Evolutionary conservation across 495 filamentous ascomycete species (phyloP).

Genomic region (Neurospora discreta): DNA sequence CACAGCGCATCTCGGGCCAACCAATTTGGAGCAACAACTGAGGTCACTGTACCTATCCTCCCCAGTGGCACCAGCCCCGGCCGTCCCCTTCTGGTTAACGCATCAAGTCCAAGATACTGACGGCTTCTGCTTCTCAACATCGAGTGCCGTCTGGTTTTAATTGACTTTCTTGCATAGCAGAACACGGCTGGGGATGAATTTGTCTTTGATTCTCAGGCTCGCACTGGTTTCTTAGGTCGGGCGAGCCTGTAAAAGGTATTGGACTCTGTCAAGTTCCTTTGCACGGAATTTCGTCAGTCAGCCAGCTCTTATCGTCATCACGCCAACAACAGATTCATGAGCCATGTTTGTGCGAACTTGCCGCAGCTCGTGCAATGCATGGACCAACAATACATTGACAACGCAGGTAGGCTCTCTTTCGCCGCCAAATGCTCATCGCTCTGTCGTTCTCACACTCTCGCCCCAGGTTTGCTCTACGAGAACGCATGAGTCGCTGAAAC

Average conservation of each 20-base stretch:
- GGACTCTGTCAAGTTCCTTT: neutral
- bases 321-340: neutral
- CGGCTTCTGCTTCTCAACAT: neutral
- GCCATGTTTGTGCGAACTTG: neutral
- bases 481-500: neutral
- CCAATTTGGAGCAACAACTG: neutral
- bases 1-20: neutral
- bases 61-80: neutral
- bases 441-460: neutral
- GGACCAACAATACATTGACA: neutral
- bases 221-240: neutral
- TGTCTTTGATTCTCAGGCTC: neutral
- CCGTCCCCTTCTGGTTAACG: neutral
- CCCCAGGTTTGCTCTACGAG: neutral
- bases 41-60: neutral
- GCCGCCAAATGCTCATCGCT: neutral
- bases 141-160: neutral
- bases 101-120: neutral
- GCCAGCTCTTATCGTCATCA: neutral
- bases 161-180: neutral
- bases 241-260: neutral
- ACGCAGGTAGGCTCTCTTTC: neutral
- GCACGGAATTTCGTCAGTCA: neutral
- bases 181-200: neutral
- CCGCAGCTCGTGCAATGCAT: neutral